Percentiles rank a stretch among this genome's conserved stretches.
phyloP scores from a whole-genome alignment of 2,329 filamentous ascomycete species.

The Fusarium denticulatum region DNA sequence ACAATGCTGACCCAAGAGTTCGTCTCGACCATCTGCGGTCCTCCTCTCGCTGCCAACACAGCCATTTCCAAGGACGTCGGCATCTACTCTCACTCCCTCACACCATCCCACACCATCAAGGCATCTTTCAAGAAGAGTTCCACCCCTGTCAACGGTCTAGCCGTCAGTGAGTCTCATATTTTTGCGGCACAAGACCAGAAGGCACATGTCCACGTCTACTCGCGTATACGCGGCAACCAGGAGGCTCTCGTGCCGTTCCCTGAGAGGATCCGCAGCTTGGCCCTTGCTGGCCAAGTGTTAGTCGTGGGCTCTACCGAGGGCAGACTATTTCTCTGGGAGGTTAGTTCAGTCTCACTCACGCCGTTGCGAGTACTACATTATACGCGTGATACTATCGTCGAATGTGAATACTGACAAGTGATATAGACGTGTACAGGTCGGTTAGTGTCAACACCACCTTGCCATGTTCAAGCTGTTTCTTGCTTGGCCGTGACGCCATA shows the following conservation, averaged over 20 bases:
- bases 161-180: slow-evolving; percentile 82
- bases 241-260: slow-evolving; percentile 89
- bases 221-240: slow-evolving; percentile 81
- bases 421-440: slow-evolving; percentile 77
- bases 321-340: slow-evolving; percentile 92
- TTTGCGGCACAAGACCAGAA: slow-evolving; percentile 94
- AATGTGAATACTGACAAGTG: slow-evolving; percentile 37
- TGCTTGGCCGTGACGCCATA: slow-evolving; percentile 76
- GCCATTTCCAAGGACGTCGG: slow-evolving; percentile 80
- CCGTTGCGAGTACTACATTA: slow-evolving; percentile 16
- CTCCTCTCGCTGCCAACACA: slow-evolving; percentile 68
- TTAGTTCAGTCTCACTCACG: slow-evolving; percentile 52
- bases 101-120: slow-evolving; percentile 79
- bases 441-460: slow-evolving; percentile 77
- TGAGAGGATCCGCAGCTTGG: slow-evolving; percentile 83
- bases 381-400: slow-evolving; percentile 17
- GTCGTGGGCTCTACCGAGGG: slow-evolving; percentile 86
- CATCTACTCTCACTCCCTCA: slow-evolving; percentile 85
- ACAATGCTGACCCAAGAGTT: slow-evolving; percentile 70
- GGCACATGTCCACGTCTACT: slow-evolving; percentile 93
- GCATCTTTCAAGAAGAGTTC: slow-evolving; percentile 92
- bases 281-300: slow-evolving; percentile 76
- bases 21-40: slow-evolving; percentile 66
- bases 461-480: slow-evolving; percentile 83
- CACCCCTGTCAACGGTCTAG: slow-evolving; percentile 79